Evolutionary conservation across 2,329 filamentous ascomycete species (phyloP), one percentile per base, ranked within the genome.

Genomic region (Fusarium sublunatum): DNA sequence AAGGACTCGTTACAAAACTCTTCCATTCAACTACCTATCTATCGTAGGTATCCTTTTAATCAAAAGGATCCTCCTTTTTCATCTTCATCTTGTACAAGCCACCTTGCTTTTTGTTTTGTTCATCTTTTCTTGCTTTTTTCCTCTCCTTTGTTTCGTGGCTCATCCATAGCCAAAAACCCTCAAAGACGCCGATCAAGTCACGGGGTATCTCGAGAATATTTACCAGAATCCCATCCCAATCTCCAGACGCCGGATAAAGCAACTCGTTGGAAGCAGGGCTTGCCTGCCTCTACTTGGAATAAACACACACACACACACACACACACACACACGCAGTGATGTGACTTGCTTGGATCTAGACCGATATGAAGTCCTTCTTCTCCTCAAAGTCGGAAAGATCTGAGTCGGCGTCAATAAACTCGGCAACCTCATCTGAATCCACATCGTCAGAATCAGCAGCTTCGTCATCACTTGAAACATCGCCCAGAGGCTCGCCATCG

Each of bases 391-490:
- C 85, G 51, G 81, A 76, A 64, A 85, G 82, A 49, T 82, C 79
- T 54, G 77, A 80, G 54, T 84, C 83, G 58, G 84, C 82, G 53
- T 82, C 79, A 61, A 89, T 82, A 70, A 88, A 87, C 74, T 90
- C 87, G 71, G 89, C 88, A 57, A 89, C 82, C 62, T 86, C 86
- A 73, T 93, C 91, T 51, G 91, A 93, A 77, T 93, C 90, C 70
- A 91, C 85, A 74, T 94, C 91, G 74, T 93, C 89, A 73, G 88
- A 91, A 73, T 89, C 86, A 66, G 88, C 86, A 64, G 79, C 80
- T 60, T 88, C 90, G 64, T 92, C 91, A 71, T 93, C 90, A 80
- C 91, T 94, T 54, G 91, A 93, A 44, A 91, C 69, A 72, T 95
- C 91, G 72, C 83, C 88, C 73, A 83, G 82, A 62, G 85, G 82